Evolutionary conservation across 768 basidiomycete genomes (phyloP).

Genomic region (Lactarius akahatsu): DNA sequence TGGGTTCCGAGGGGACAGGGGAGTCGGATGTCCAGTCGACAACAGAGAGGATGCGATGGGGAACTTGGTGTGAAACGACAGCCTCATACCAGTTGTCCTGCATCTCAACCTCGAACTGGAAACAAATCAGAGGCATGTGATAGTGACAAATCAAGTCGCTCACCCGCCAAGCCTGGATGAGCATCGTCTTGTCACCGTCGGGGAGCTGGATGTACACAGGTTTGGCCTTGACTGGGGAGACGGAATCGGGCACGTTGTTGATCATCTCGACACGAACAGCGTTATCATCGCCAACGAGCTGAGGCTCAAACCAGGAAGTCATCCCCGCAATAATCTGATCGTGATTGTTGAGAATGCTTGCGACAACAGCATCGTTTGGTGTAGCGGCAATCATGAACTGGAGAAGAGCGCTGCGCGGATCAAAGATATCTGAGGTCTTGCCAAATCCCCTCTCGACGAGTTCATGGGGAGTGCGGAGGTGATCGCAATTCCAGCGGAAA

Average conservation of each 20-base stretch:
- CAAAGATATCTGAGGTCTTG: slow-evolving; percentile 29
- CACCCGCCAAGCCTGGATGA: slow-evolving; percentile 83
- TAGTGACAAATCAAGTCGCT: slow-evolving; percentile 22
- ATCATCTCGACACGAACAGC: slow-evolving; percentile 46
- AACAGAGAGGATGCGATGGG: slow-evolving; percentile 80
- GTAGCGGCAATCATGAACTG: slow-evolving; percentile 80
- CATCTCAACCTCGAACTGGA: slow-evolving; percentile 88
- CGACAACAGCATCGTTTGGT: slow-evolving; percentile 47
- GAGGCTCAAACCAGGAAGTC: slow-evolving; percentile 39
- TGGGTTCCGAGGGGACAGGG: slow-evolving; percentile 41
- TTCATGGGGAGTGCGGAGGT: slow-evolving; percentile 43
- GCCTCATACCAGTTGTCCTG: slow-evolving; percentile 96
- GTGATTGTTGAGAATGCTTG: slow-evolving; percentile 52
- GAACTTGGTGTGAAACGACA: slow-evolving; percentile 68
- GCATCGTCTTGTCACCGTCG: slow-evolving; percentile 52
- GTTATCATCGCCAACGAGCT: slow-evolving; percentile 48
- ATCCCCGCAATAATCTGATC: slow-evolving; percentile 54
- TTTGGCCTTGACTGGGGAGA: slow-evolving; percentile 77
- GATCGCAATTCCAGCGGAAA: slow-evolving; percentile 57
- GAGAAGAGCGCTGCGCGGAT: slow-evolving; percentile 58
- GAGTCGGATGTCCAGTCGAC: slow-evolving; percentile 95
- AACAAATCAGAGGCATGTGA: slow-evolving; percentile 2
- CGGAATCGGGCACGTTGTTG: slow-evolving; percentile 68
- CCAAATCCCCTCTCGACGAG: slow-evolving; percentile 33
- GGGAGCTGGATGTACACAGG: slow-evolving; percentile 85